Base-by-base conservation (phyloP, 2,329 filamentous ascomycete genomes). In the Penicillium sp. region DNA sequence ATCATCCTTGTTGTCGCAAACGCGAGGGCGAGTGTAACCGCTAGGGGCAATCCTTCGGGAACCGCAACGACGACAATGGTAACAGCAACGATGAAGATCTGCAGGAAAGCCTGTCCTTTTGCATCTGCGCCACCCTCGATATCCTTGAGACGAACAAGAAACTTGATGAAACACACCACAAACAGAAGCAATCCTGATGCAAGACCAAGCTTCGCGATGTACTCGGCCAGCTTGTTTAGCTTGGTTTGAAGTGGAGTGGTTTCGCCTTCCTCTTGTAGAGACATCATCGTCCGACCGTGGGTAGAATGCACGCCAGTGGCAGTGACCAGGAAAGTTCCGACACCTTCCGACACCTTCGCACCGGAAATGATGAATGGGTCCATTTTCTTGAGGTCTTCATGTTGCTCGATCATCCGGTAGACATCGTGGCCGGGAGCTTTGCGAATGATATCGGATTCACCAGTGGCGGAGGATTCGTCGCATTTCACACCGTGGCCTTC, bases 331-430 rank as follows among this genome's bases (percentile, higher is more conserved):
- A 90, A 92, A 4, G 82, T 85, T 9, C 89, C 89, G 7, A 90
- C 80, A 49, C 89, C 89, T 63, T 90, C 87, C 0, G 85, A 84
- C 10, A 93, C 85, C 60, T 90, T 90, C 2, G 86, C 86, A 42
- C 89, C 89, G 21, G 88, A 92, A 4, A 92, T 77, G 56, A 93
- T 90, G 70, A 93, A 93, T 0, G 89, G 89, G 61, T 92, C 89
- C 56, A 87, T 75, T 64, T 88, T 88, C 57, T 80, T 79, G 31
- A 86, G 72, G 15, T 77, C 77, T 47, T 85, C 78, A 53, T 83
- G 77, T 44, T 81, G 77, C 56, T 86, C 80, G 57, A 88, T 85
- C 3, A 83, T 79, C 31, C 79, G 79, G 66, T 81, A 85, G 18
- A 86, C 86, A 12, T 88, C 85, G 26, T 84, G 81, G 2, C 80